Evolutionary conservation across 2,329 filamentous ascomycete genomes (phyloP).

Genomic region (Verticillium dahliae): DNA sequence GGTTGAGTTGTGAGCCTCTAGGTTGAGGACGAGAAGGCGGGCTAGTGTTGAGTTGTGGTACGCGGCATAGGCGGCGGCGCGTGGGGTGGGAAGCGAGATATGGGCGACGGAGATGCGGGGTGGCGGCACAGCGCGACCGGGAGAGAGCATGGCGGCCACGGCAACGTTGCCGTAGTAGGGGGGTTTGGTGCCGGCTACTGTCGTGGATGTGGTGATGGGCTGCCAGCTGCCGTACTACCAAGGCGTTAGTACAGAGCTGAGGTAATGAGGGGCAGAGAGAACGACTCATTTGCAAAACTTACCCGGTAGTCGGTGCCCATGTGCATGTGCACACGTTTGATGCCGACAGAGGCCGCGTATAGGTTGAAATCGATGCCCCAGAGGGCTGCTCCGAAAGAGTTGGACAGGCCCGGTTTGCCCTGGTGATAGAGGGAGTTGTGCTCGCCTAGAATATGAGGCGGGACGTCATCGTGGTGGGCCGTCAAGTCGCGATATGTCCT

Average conservation of each 20-base stretch:
- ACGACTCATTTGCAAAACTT: slow-evolving; percentile 1
- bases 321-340: slow-evolving; percentile 57
- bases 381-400: slow-evolving; percentile 59
- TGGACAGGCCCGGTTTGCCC: slow-evolving; percentile 54
- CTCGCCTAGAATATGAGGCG: slow-evolving; percentile 54
- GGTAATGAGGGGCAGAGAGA: background rate
- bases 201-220: slow-evolving; percentile 42
- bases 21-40: slow-evolving; percentile 49
- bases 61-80: slow-evolving; percentile 49
- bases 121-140: slow-evolving; percentile 20
- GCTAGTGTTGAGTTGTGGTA: slow-evolving; percentile 37
- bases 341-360: slow-evolving; percentile 46
- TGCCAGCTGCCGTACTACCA: slow-evolving; percentile 53
- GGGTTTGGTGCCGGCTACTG: slow-evolving; percentile 49
- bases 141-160: slow-evolving; percentile 48
- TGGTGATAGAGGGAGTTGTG: slow-evolving; percentile 57
- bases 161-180: slow-evolving; percentile 59
- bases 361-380: slow-evolving; percentile 60
- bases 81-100: slow-evolving; percentile 30
- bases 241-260: background rate
- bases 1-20: slow-evolving; percentile 54
- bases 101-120: slow-evolving; percentile 37
- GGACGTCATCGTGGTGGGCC: slow-evolving; percentile 33
- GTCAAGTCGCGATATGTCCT: slow-evolving; percentile 36
- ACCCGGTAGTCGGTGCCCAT: slow-evolving; percentile 54